Evolutionary conservation across 352 stramenopile species (phyloP).

Genomic region (Phytophthora cactorum): DNA sequence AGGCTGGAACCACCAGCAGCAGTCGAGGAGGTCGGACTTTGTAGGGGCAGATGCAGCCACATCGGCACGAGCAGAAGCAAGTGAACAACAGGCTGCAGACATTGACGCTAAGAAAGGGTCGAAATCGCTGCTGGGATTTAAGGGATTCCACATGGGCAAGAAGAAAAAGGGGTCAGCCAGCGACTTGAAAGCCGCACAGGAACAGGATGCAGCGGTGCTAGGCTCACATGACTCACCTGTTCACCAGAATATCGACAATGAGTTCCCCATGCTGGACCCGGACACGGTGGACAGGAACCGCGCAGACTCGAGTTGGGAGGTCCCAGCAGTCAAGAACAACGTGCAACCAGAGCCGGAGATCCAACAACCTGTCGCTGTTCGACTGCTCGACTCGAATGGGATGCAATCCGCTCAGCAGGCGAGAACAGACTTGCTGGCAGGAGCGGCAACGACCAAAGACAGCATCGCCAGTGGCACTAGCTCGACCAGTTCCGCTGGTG

Average conservation of each 20-base stretch:
- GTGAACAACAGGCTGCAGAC: slow-evolving; percentile 15
- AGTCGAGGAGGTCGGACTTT: slow-evolving; percentile 22
- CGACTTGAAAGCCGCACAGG: slow-evolving; percentile 18
- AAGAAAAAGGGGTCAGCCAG: slow-evolving; percentile 27
- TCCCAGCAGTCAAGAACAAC: slow-evolving; percentile 16
- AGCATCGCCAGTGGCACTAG: slow-evolving; percentile 23
- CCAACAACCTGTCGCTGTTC: slow-evolving; percentile 6
- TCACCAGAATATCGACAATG: slow-evolving; percentile 21
- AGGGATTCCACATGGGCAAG: slow-evolving; percentile 34
- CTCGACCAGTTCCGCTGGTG: slow-evolving; percentile 11
- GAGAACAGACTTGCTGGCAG: slow-evolving; percentile 15
- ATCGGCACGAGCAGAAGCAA: background rate
- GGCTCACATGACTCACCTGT: background rate
- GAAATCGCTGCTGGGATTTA: slow-evolving; percentile 31
- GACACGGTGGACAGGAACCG: slow-evolving; percentile 39
- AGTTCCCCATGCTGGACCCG: slow-evolving; percentile 45
- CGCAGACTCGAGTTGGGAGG: slow-evolving; percentile 50
- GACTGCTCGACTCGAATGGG: slow-evolving; percentile 26
- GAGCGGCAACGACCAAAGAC: background rate
- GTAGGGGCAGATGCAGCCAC: slow-evolving; percentile 15
- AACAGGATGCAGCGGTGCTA: slow-evolving; percentile 22
- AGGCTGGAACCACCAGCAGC: slow-evolving; percentile 21
- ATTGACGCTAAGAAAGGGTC: slow-evolving; percentile 28
- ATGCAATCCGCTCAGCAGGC: slow-evolving; percentile 22
- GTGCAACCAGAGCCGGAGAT: slow-evolving; percentile 8